A percentile compares a stretch with the other conserved stretches of the same genome.
Conservation (phyloP, 2,329 filamentous ascomycete species). For the Colletotrichum gloeosporioides region DNA sequence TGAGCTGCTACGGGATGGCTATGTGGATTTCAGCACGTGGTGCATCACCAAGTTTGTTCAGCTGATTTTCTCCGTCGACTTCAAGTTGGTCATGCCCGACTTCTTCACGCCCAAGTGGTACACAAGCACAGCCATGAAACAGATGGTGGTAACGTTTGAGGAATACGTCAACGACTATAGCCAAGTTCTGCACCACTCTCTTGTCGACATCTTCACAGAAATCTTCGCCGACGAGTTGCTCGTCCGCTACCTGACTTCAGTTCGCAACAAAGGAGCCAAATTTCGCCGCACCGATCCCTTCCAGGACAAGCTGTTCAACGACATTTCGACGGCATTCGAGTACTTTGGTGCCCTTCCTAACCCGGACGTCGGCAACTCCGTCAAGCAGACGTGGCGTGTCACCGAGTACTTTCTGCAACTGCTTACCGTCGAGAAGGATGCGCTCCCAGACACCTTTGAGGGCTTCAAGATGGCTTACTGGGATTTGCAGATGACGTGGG, state of each 20-base stretch:
- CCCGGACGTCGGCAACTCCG: slow-evolving; percentile 70
- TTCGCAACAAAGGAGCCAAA: slow-evolving; percentile 89
- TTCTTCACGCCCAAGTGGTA: slow-evolving; percentile 97
- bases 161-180: slow-evolving; percentile 93
- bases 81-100: slow-evolving; percentile 79
- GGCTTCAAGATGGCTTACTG: slow-evolving; percentile 86
- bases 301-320: slow-evolving; percentile 91
- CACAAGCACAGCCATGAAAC: slow-evolving; percentile 82
- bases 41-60: slow-evolving; percentile 87
- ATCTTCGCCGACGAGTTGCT: slow-evolving; percentile 93
- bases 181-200: slow-evolving; percentile 81
- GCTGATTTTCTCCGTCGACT: slow-evolving; percentile 90
- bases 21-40: slow-evolving; percentile 93
- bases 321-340: slow-evolving; percentile 87
- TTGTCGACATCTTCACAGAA: slow-evolving; percentile 91
- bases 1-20: slow-evolving; percentile 81
- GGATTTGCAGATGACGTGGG: slow-evolving; percentile 95
- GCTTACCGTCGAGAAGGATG: slow-evolving; percentile 76
- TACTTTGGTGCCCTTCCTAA: slow-evolving; percentile 81
- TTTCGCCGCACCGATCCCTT: slow-evolving; percentile 88
- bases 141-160: slow-evolving; percentile 92
- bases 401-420: slow-evolving; percentile 84
- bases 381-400: slow-evolving; percentile 92
- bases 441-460: slow-evolving; percentile 79
- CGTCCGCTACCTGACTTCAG: slow-evolving; percentile 79